Base-by-base conservation (phyloP, 495 filamentous ascomycete genomes). In the Mytilinidion resinicola region DNA sequence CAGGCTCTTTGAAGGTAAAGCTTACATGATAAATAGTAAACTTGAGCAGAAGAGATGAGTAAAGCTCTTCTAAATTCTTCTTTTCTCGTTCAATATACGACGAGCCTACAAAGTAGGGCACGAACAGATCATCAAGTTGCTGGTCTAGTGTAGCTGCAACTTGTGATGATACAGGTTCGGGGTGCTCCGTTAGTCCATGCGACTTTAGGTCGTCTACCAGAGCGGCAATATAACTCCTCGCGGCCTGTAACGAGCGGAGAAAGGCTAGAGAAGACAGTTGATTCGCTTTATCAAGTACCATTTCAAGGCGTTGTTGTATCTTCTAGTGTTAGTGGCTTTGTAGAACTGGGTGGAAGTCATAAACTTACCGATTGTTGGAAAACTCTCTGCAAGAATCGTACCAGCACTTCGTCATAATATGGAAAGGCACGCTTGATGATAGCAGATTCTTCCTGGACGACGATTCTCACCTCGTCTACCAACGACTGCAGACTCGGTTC, bases 361-460 rank as follows among this genome's bases (percentile, higher is more conserved):
- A 12, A 33, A 43, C 59, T 39, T 50, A 67, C 62, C 2, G 92
- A 96, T 70, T 99, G 95, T 68, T 99, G 92, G 69, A 97, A 99
- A 6, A 99, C 85, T 35, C 95, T 82, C 71, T 97, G 95, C 30
- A 97, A 74, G 62, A 99, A 99, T 59, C 89, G 89, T 38, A 83
- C 82, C 44, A 99, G 74, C 5, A 99, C 95, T 53, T 91, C 89
- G 47, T 99, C 95, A 63, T 95, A 89, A 72, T 90, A 97, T 1
- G 95, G 91, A 68, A 99, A 99, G 4, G 91, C 95, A 30, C 90
- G 81, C 67, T 89, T 91, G 63, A 99, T 96, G 67, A 96, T 96
- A 60, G 87, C 86, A 9, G 91, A 96, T 65, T 97, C 95, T 57
- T 96, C 91, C 69, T 97, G 91, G 67, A 96, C 89, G n/a, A 96